Base-by-base conservation (phyloP, 768 basidiomycete genomes). In the Tubosaeta sp. region DNA sequence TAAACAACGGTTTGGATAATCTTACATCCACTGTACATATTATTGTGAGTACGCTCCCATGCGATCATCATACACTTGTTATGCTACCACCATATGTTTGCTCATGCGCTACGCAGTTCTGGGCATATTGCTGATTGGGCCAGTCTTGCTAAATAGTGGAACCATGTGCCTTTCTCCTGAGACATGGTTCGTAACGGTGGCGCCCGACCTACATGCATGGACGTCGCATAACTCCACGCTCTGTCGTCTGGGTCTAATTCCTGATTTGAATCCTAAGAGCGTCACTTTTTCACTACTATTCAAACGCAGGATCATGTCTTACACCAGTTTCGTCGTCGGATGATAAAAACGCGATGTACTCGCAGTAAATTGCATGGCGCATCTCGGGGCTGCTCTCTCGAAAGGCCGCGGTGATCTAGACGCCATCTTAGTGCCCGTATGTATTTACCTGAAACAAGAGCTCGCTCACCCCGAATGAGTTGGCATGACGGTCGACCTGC, bases 1-100 rank as follows among this genome's bases (percentile, higher is more conserved):
- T n/a, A 92, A 88, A 66, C 78, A 88, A 61, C 75, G 88, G 49
- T 95, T 90, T 59, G 92, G 91, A 27, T 91, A 67, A 78, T 36
- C 19, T 35, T 45, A 51, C 41, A 50, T 9, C 7, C 14, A 21
- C 29, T n/a, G 32, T 40, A 48, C 46, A 53, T 59, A 12, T 45
- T 27, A 46, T 30, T 31, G 62, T 59, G 42, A 62, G 62, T 53
- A 56, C 44, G 36, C 16, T 7, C 40, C 35, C 22, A 53, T 44
- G 36, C 35, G 42, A 29, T 43, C 19, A 44, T 45, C 18, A 10
- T 46, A 34, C 31, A 32, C 21, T 16, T 21, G 32, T 44, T 11
- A 30, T 32, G 0, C 31, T 46, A 14, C 21, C 34, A 27, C 8
- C 25, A 27, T 10, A 6, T 14, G 24, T 16, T 34, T 34, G 10